phyloP scores from a whole-genome alignment of 148 eudicot genomes.

The Cornus kousa region DNA sequence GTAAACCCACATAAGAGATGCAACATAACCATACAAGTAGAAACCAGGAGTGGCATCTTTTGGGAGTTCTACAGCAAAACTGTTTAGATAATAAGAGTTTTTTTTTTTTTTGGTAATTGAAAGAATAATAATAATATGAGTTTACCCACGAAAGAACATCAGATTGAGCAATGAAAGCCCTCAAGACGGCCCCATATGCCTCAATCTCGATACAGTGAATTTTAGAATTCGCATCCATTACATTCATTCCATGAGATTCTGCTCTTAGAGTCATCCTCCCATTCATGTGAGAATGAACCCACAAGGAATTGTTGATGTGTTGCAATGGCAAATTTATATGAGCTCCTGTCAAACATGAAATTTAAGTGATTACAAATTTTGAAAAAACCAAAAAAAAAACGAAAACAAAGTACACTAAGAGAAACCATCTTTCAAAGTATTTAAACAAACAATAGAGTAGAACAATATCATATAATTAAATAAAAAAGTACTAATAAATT shows the following conservation, averaged over 20 bases:
- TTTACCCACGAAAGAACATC: slow-evolving; percentile 14
- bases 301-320: neutral
- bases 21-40: neutral
- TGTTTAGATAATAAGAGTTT: neutral
- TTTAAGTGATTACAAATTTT: neutral
- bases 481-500: neutral
- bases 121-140: no score
- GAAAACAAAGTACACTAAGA: neutral
- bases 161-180: slow-evolving; percentile 9
- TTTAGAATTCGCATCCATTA: neutral
- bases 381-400: neutral
- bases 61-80: neutral
- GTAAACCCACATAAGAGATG: neutral
- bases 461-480: neutral
- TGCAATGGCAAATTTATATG: neutral
- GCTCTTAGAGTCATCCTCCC: neutral
- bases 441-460: neutral
- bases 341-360: neutral
- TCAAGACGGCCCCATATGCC: neutral
- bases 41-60: no score
- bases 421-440: neutral
- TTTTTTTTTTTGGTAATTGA: no score
- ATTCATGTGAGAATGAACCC: neutral
- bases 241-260: neutral
- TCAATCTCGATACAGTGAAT: slow-evolving; percentile 1